Conservation (phyloP, 2,329 filamentous ascomycete species). For the Periconia sp. region DNA sequence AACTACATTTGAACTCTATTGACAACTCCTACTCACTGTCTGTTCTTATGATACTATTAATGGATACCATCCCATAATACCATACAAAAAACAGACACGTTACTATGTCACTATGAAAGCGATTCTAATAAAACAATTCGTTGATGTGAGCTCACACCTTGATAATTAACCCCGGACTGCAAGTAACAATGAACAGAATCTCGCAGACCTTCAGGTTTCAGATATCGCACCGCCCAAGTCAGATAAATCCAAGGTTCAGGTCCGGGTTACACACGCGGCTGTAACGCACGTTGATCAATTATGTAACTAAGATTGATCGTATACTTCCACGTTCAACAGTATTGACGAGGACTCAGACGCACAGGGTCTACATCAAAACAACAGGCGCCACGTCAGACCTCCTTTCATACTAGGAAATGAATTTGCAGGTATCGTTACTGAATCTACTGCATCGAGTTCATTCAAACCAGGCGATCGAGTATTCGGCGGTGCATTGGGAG, state of each 20-base stretch:
- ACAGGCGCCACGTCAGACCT: conserved; percentile 37
- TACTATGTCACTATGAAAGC: conserved; percentile 19
- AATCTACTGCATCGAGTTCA: conserved; percentile 32
- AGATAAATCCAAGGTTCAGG: conserved; percentile 39
- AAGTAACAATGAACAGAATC: conserved; percentile 21
- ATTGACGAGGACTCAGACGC: not conserved
- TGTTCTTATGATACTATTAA: too few relatives aligned
- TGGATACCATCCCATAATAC: too few relatives aligned
- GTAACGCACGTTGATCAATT: conserved; percentile 59
- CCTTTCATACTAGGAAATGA: conserved; percentile 64
- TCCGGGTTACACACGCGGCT: conserved; percentile 57
- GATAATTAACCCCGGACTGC: not conserved
- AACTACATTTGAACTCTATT: too few relatives aligned
- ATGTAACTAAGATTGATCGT: not conserved
- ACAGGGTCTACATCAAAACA: not conserved
- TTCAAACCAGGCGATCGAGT: conserved; percentile 55
- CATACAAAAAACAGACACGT: too few relatives aligned
- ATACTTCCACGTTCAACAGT: not conserved
- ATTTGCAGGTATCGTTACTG: conserved; percentile 58
- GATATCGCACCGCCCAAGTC: conserved; percentile 33
- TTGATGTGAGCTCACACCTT: not conserved
- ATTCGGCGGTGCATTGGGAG: conserved; percentile 56
- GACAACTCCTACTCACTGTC: too few relatives aligned
- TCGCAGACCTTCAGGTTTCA: conserved; percentile 26
- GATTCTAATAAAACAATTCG: conserved; percentile 16